Evolutionary conservation across 805 yeast species (phyloP).

Genomic region (Candida arabinofermentans): DNA sequence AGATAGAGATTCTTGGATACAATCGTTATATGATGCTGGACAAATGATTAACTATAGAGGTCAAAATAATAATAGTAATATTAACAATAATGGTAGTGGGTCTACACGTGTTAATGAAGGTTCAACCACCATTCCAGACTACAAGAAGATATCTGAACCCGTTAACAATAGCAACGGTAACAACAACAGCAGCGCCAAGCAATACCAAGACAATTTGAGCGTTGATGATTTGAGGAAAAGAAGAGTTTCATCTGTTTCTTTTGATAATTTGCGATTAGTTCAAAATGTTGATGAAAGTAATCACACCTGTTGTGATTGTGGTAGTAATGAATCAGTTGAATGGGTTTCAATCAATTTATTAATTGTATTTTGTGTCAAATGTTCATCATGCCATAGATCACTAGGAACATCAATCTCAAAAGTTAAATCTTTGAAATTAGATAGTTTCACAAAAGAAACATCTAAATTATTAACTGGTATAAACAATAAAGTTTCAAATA

Average conservation of each 20-base stretch:
- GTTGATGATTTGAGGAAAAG: conserved; percentile 18
- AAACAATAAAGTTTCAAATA: conserved; percentile 54
- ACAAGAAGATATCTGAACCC: too few relatives aligned
- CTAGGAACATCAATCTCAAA: conserved; percentile 80
- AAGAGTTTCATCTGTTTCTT: conserved; percentile 33
- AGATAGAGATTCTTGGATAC: conserved; percentile 68
- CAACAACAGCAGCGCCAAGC: background rate
- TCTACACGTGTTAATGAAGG: too few relatives aligned
- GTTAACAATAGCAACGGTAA: too few relatives aligned
- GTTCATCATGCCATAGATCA: conserved; percentile 86
- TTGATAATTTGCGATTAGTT: conserved; percentile 34
- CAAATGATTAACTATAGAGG: conserved; percentile 26
- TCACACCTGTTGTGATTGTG: conserved; percentile 75
- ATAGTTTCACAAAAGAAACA: conserved; percentile 60
- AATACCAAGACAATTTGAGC: background rate
- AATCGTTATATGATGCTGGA: conserved; percentile 54
- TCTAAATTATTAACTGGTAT: conserved; percentile 47
- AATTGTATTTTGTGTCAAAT: conserved; percentile 72
- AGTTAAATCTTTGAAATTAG: conserved; percentile 73
- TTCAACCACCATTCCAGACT: too few relatives aligned
- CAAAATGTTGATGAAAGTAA: conserved; percentile 50
- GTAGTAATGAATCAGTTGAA: conserved; percentile 58
- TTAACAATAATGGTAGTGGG: background rate
- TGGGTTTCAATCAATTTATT: conserved; percentile 82
- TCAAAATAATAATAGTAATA: background rate